Base-by-base conservation (phyloP, 352 stramenopile species). In the Paralagenidium karlingii region DNA sequence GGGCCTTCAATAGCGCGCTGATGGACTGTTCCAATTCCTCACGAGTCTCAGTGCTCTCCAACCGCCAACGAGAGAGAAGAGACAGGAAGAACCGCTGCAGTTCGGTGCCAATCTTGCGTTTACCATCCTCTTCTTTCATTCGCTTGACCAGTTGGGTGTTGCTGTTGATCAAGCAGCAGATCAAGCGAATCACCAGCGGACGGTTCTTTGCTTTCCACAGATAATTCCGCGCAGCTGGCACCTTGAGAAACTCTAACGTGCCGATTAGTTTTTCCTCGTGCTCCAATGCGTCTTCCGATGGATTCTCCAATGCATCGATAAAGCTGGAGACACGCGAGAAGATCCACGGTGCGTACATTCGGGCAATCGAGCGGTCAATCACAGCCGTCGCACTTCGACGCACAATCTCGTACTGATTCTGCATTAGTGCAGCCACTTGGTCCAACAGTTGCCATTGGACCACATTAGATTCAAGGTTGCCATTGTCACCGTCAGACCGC, bases 331-430 rank as follows among this genome's bases (percentile, higher is more conserved):
- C 53, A 13, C 61, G 55, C 0, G 51, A 56, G 26, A 65, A 68
- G 21, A 78, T 34, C 71, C 71, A 85, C 40, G 54, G 68, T 7
- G 49, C 41, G 24, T 74, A 85, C 15, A 85, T 44, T 15, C 74
- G 48, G 3, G 55, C 55, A 9, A 53, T 60, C 22, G 81, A n/a
- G n/a, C n/a, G 65, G 8, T 67, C 63, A 54, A 82, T 66, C 16
- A 81, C 59, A 26, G 28, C 44, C 8, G 44, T 47, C 1, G 70
- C 70, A 20, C 51, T 42, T 1, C 44, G 40, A 15, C 67, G 58
- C 18, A 85, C 61, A 38, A 63, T 51, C 32, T 77, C 58, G 38
- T 82, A 85, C 8, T 60, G 44, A 33, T 78, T 73, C 34, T 66
- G 61, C 25, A 77, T 59, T 25, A 85, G 49, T 11, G 29, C 13